Base-by-base conservation (phyloP, 495 filamentous ascomycete species). In the Lentithecium fluviatile region DNA sequence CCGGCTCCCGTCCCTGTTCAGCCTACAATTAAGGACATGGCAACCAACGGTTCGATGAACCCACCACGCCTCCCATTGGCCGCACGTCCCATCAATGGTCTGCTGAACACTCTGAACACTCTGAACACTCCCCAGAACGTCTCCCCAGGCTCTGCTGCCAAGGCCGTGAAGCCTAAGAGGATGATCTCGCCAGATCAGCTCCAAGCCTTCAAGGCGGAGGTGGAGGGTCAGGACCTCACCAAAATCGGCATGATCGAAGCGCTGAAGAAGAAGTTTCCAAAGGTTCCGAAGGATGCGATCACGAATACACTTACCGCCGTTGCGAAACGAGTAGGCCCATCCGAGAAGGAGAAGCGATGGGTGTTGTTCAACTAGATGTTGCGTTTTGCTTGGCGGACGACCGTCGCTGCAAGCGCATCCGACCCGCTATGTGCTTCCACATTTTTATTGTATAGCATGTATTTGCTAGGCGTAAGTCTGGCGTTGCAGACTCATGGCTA, bases 191-290 rank as follows among this genome's bases (percentile, higher is more conserved):
- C 74, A 1, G 86, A 90, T 15, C 76, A 86, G 37, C 70, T 94
- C 34, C 76, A 75, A 0, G 86, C 85, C n/a, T 95, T 96, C 73
- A 90, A 86, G 70, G 71, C 77, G 47, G 83, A 79, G 0, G 79
- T 95, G 13, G 71, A 85, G 50, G 87, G 86, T 1, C 88, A 86
- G 71, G 81, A 87, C 58, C 76, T 90, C 52, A 88, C 81, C 1
- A 96, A 95, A 73, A 72, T 82, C 0, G 90, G 88, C 0, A 69
- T 95, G 58, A 75, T 91, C 15, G 91, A 95, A 71, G 75, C 85
- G 19, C 68, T 96, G 63, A 78, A 81, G 59, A 88, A 89, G 74
- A 85, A 85, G 74, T 93, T 96, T 66, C 83, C 87, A 0, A 86
- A 85, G 60, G 79, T 86, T 8, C 81, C 86, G 0, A 90, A 89